These are phyloP conservation scores for Cutaneotrichosporon sp. DNA, from an alignment of 1,284 basidiomycete species.

Conservation along the genomic window DNA sequence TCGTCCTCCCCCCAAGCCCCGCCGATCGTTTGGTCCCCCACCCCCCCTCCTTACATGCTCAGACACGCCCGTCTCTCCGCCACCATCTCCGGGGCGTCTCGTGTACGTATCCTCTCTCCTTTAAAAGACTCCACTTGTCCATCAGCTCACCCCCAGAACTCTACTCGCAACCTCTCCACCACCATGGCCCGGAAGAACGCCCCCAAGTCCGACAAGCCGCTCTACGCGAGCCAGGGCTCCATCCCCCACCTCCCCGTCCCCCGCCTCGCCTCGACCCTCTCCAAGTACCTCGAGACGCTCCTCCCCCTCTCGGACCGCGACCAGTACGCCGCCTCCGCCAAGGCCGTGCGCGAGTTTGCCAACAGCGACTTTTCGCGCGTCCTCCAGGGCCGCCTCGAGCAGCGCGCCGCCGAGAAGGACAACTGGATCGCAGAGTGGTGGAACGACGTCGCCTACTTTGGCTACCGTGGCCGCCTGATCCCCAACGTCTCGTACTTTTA, in stretches of 20 bases:
- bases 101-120: slow-evolving; percentile 8
- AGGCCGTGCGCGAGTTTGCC: slow-evolving; percentile 69
- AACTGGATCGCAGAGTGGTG: slow-evolving; percentile 98
- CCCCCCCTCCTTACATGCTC: not conserved
- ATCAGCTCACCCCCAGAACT: slow-evolving; percentile 10
- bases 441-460: slow-evolving; percentile 80
- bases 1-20: not conserved
- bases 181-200: slow-evolving; percentile 17
- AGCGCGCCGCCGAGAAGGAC: slow-evolving; percentile 63
- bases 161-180: slow-evolving; percentile 16
- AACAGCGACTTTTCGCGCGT: slow-evolving; percentile 67
- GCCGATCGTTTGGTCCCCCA: slow-evolving; percentile 1
- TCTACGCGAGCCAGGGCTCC: slow-evolving; percentile 76
- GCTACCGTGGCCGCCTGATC: slow-evolving; percentile 72
- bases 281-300: slow-evolving; percentile 83
- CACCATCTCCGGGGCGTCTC: slow-evolving; percentile 8
- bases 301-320: slow-evolving; percentile 69
- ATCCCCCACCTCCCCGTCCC: slow-evolving; percentile 85
- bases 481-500: slow-evolving; percentile 97
- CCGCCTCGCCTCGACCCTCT: slow-evolving; percentile 71
- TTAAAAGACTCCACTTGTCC: not conserved
- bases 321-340: slow-evolving; percentile 64
- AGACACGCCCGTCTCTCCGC: slow-evolving; percentile 1
- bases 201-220: slow-evolving; percentile 54
- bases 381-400: slow-evolving; percentile 78